Base-by-base conservation (phyloP, 2,329 filamentous ascomycete species). In the Cladosporium sp. region DNA sequence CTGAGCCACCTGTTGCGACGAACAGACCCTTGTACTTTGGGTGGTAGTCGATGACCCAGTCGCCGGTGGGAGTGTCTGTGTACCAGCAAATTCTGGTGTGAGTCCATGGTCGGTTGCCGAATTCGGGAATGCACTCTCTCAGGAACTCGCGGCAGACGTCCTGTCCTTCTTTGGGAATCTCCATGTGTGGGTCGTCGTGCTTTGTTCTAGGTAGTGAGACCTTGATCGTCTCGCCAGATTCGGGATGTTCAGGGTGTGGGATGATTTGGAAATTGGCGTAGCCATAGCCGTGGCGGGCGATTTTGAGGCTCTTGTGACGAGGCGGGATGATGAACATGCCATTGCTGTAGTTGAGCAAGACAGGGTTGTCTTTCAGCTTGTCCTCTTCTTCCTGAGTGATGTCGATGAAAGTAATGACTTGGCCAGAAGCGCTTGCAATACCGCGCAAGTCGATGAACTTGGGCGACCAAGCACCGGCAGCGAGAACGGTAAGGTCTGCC, bases 401-500 rank as follows among this genome's bases (percentile, higher is more conserved):
- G 62, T 84, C 79, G 63, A 96, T 77, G 75, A 95, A 97, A 12
- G 83, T 88, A 24, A 97, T 70, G 0, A 84, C 83, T 67, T 97
- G 93, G 13, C 90, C 93, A 0, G 91, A 96, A 2, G 92, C 89
- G 62, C 88, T 83, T 37, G 86, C 86, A 44, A 89, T 83, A 24
- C 90, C 90, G 47, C 86, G 79, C 0, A 97, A 77, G 71, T 96
- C 89, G 57, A 97, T 75, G 20, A 97, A 79, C 1, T 83, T 80
- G 2, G 86, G 83, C 2, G 89, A 90, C 92, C 93, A 97, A 4
- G 93, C 91, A 15, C 93, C 93, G 0, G 91, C 86, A 0, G 93
- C 91, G 2, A 96, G 80, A 56, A 97, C 78, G 34, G 89, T 86
- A 7, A 96, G 78, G 58, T 90, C 88, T 1, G 88, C 89, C 3